Percentiles rank a stretch among this genome's conserved stretches.
Evolutionary conservation across 345 rosid species (phyloP).

Genomic region (Eucalyptus curtisii): DNA sequence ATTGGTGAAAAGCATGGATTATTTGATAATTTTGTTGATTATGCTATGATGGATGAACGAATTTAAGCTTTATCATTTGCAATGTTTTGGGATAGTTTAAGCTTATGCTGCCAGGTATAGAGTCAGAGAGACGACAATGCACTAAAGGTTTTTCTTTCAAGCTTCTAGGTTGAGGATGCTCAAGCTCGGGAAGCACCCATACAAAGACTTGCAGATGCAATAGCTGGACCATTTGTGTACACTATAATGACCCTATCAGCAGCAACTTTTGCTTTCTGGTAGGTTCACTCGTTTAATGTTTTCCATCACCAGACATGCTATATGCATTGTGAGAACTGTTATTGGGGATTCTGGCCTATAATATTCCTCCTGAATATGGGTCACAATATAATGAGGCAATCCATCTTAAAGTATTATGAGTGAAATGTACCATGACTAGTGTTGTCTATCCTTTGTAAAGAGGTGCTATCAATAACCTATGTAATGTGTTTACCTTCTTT

Average conservation of each 20-base stretch:
- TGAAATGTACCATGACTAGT: not conserved
- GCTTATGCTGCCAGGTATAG: not conserved
- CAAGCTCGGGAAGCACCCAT: conserved; percentile 94
- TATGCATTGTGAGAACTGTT: not conserved
- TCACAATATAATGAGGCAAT: not conserved
- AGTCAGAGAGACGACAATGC: not conserved
- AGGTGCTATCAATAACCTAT: not conserved
- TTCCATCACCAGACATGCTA: not conserved
- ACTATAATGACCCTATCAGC: conserved; percentile 77
- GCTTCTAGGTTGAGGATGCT: conserved; percentile 84
- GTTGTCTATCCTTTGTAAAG: not conserved
- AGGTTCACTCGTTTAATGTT: not conserved
- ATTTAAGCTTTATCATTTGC: not conserved
- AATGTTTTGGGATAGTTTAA: not conserved
- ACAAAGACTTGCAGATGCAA: conserved; percentile 89
- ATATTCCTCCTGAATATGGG: not conserved
- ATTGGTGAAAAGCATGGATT: not conserved
- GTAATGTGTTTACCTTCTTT: not conserved
- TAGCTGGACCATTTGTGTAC: conserved; percentile 95
- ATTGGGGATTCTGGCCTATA: not conserved
- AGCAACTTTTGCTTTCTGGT: conserved; percentile 90
- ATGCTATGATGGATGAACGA: not conserved
- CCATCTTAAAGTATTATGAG: not conserved
- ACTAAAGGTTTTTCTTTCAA: not conserved
- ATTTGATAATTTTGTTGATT: not conserved